Conservation (phyloP, 306 rosid genomes). For the Vigna angularis region DNA sequence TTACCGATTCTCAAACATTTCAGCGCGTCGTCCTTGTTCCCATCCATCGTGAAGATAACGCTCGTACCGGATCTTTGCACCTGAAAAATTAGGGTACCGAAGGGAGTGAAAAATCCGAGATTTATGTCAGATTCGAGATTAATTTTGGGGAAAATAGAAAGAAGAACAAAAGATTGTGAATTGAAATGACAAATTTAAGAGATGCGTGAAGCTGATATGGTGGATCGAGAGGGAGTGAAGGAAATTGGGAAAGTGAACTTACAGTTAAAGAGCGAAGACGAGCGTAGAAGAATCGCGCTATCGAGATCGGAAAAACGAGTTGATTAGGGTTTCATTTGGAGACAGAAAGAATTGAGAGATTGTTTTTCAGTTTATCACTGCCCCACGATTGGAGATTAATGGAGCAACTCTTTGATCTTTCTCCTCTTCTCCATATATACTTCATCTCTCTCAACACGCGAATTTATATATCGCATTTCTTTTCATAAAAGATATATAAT, state of each 20-base stretch:
- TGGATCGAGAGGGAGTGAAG: conserved; percentile 8
- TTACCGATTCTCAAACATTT: conserved; percentile 80
- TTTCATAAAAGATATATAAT: too few relatives aligned
- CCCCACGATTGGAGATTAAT: conserved; percentile 29
- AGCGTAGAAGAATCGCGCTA: conserved; percentile 29
- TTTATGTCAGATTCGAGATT: conserved; percentile 7
- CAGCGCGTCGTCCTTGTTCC: conserved; percentile 94
- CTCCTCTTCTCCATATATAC: neutral
- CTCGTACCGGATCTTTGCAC: conserved; percentile 35
- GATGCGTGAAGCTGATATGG: neutral
- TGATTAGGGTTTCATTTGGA: conserved; percentile 52
- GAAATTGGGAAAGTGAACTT: conserved; percentile 45
- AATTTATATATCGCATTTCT: too few relatives aligned
- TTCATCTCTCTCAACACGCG: neutral
- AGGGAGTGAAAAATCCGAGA: neutral
- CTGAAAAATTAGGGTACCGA: conserved; percentile 5
- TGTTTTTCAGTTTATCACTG: conserved; percentile 10
- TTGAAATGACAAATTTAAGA: neutral
- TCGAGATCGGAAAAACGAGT: conserved; percentile 9
- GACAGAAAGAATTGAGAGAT: conserved; percentile 20
- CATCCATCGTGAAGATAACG: conserved; percentile 62
- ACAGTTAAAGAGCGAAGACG: conserved; percentile 48
- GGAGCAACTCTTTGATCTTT: neutral
- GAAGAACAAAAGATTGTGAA: neutral
- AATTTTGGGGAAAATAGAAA: neutral